A percentile compares a stretch with the other conserved stretches of the same genome.
Conservation (phyloP, 1,139 yeast species). For the Taphrina deformans region DNA sequence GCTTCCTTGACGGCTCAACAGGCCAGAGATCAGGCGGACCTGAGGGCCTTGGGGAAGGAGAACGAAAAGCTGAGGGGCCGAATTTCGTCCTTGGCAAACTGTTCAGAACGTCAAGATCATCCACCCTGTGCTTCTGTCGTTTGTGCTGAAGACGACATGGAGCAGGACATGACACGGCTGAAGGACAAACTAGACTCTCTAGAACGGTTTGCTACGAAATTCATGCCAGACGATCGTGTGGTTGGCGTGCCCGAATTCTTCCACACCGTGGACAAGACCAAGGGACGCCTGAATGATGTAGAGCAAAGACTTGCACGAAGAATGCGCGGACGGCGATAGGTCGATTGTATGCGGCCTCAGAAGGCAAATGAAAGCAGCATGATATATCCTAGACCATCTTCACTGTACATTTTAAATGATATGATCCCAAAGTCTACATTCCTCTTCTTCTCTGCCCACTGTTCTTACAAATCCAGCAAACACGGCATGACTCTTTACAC, state of each 20-base stretch:
- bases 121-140: background rate
- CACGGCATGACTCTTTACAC: background rate
- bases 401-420: background rate
- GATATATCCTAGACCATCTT: background rate
- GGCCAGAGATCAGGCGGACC: background rate
- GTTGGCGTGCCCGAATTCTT: slow-evolving; percentile 4
- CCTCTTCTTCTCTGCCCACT: background rate
- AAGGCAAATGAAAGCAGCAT: too few relatives aligned
- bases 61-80: slow-evolving; percentile 3
- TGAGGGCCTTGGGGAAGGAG: background rate
- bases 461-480: background rate
- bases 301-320: slow-evolving; percentile 3
- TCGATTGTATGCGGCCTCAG: too few relatives aligned
- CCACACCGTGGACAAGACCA: background rate
- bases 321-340: background rate
- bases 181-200: background rate
- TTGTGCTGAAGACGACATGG: background rate
- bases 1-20: background rate
- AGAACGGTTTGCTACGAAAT: background rate
- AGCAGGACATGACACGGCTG: background rate
- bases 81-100: background rate
- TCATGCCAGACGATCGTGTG: background rate
- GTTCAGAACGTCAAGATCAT: background rate
- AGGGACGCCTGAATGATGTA: background rate
- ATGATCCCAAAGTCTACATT: too few relatives aligned